Evolutionary conservation across 306 rosid species (phyloP).

Genomic region (Acacia crassicarpa): DNA sequence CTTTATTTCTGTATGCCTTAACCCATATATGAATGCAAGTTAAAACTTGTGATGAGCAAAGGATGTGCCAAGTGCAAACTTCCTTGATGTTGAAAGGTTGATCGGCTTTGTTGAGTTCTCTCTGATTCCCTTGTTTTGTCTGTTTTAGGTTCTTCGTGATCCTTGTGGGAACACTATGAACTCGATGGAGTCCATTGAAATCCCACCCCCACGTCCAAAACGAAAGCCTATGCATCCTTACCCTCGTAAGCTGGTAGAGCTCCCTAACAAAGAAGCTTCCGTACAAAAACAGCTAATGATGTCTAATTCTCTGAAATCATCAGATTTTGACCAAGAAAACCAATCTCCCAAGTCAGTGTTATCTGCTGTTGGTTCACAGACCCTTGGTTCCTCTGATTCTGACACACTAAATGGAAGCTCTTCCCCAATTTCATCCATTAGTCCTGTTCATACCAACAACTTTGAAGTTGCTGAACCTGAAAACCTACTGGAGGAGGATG

Average conservation of each 20-base stretch:
- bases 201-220: constrained; percentile 91
- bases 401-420: constrained; percentile 47
- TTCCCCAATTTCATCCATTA: constrained; percentile 61
- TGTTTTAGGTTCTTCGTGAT: constrained; percentile 52
- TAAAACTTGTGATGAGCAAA: constrained; percentile 18
- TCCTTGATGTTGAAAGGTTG: constrained; percentile 27
- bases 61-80: constrained; percentile 31
- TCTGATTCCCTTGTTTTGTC: constrained; percentile 26
- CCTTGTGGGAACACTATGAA: constrained; percentile 37
- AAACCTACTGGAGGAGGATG: constrained; percentile 40
- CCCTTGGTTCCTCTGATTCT: constrained; percentile 49
- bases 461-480: constrained; percentile 39
- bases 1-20: constrained; percentile 41
- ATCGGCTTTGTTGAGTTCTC: not conserved
- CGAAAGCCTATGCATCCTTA: constrained; percentile 87
- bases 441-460: constrained; percentile 31
- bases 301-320: constrained; percentile 50
- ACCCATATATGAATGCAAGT: constrained; percentile 32
- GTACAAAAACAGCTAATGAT: constrained; percentile 40
- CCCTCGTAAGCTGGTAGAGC: constrained; percentile 67
- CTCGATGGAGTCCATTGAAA: constrained; percentile 58
- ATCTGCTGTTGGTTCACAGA: constrained; percentile 51
- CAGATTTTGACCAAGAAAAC: constrained; percentile 57
- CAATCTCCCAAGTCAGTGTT: constrained; percentile 73
- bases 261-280: constrained; percentile 34